phyloP scores from a whole-genome alignment of 805 yeast genomes.

The Starmerella potacharoeniae region DNA sequence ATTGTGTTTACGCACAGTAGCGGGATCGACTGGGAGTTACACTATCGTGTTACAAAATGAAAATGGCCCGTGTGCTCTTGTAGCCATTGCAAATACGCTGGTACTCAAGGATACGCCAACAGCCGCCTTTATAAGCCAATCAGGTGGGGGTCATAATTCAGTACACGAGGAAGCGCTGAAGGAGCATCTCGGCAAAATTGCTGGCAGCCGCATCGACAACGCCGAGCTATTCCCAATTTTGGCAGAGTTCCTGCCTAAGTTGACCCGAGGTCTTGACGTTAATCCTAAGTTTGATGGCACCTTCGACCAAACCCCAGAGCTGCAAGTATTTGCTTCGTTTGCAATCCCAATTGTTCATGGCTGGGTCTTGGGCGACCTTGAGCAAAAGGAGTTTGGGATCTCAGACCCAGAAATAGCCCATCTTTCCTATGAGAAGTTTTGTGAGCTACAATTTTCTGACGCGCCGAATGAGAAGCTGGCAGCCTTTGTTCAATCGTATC shows the following conservation, averaged over 20 bases:
- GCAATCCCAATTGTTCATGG: slow-evolving; percentile 66
- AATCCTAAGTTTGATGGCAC: slow-evolving; percentile 59
- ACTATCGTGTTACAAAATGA: slow-evolving; percentile 57
- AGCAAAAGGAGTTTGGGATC: slow-evolving; percentile 30
- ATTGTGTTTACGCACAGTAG: background rate
- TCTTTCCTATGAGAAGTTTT: slow-evolving; percentile 39
- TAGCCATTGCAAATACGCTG: slow-evolving; percentile 64
- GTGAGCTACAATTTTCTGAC: slow-evolving; percentile 47
- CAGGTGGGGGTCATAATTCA: background rate
- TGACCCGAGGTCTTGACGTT: slow-evolving; percentile 60
- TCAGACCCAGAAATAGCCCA: slow-evolving; percentile 22
- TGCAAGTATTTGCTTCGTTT: slow-evolving; percentile 47
- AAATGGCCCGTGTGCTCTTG: slow-evolving; percentile 82
- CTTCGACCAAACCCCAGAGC: slow-evolving; percentile 43
- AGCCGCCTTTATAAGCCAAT: slow-evolving; percentile 6
- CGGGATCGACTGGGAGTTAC: background rate
- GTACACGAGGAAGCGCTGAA: slow-evolving; percentile 4
- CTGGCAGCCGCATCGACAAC: slow-evolving; percentile 19
- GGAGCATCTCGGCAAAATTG: slow-evolving; percentile 13
- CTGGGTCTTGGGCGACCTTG: slow-evolving; percentile 40
- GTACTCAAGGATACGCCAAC: slow-evolving; percentile 36
- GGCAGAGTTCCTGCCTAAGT: slow-evolving; percentile 45
- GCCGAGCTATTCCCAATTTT: slow-evolving; percentile 29
- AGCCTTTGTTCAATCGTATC: slow-evolving; percentile 47
- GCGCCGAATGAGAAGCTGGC: slow-evolving; percentile 37